Conservation (phyloP, 2,329 filamentous ascomycete genomes). For the Trichophyton equinum region DNA sequence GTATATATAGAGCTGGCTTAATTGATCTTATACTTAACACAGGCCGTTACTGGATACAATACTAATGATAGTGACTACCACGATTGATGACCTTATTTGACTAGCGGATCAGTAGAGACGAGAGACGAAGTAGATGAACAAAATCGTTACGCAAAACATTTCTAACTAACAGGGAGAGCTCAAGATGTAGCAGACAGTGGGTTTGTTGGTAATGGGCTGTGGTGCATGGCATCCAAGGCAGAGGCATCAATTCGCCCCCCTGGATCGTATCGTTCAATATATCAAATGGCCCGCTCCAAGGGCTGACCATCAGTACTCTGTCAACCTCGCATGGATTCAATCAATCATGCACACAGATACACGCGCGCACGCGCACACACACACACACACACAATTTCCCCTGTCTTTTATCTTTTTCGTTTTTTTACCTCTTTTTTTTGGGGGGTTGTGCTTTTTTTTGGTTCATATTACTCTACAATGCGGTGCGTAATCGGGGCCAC, state of each 20-base stretch:
- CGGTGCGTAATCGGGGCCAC: background rate
- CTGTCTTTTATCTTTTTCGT: background rate
- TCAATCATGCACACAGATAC: no score
- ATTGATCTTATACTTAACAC: no score
- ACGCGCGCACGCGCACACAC: no score
- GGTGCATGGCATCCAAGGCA: background rate
- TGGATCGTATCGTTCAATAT: no score
- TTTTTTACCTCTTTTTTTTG: background rate
- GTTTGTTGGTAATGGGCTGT: background rate
- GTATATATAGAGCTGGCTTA: no score
- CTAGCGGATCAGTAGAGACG: background rate
- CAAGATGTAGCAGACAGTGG: background rate
- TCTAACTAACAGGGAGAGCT: constrained; percentile 1
- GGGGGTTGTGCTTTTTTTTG: background rate
- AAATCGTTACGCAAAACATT: constrained; percentile 1
- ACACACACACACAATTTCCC: background rate
- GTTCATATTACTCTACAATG: constrained; percentile 1
- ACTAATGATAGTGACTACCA: background rate
- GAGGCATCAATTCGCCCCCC: background rate
- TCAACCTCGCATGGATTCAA: background rate
- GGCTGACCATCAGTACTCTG: no score
- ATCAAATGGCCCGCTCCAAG: no score
- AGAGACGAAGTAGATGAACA: background rate
- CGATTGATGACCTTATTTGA: no score
- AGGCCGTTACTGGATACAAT: background rate